Evolutionary conservation across 2,329 filamentous ascomycete species (phyloP), one percentile per base, ranked within the genome.

Genomic region (Hymenoscyphus fructigenus): DNA sequence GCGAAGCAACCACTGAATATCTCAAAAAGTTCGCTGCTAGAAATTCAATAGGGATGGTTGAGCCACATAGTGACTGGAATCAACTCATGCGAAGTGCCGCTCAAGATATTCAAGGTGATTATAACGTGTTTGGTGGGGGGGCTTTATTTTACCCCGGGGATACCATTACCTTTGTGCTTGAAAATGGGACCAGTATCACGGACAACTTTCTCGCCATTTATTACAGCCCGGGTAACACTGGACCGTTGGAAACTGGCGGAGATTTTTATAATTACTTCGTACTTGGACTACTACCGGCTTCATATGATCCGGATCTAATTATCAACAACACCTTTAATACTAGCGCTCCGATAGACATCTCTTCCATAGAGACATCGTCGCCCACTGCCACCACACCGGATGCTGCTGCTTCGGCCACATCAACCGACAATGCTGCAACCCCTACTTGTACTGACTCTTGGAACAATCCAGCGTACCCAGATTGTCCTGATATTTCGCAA

Each of bases 1-100:
- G 82, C 28, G 72, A 80, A 59, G 78, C 85, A 57, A 82, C 80
- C 1, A 79, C 78, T 2, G 75, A 77, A 0, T 83, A 79, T 62
- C 76, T 87, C 34, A 76, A 81, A 53, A 76, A 81, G 1, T 80
- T 79, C 28, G 70, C 67, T 71, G 78, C 75, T 64, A 71, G 74
- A 67, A 71, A 75, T 65, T 66, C 72, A 62, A 58, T 74, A 63
- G 58, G 72, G 57, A 55, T 75, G 34, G 72, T 78, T 56, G 78
- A 79, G 50, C 66, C 68, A 9, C 75, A 79, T 62, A 71, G 77
- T 5, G 77, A 77, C 17, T 79, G 76, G 65, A 79, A 79, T 64
- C 62, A 76, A 32, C 62, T 71, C 20, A 68, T 72, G 64, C 44
- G 61, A 1, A 70, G 65, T 53, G 59, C 68, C 1, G 68, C 69